Conservation (phyloP, 1,284 basidiomycete species). For the Heimioporus retisporus region DNA sequence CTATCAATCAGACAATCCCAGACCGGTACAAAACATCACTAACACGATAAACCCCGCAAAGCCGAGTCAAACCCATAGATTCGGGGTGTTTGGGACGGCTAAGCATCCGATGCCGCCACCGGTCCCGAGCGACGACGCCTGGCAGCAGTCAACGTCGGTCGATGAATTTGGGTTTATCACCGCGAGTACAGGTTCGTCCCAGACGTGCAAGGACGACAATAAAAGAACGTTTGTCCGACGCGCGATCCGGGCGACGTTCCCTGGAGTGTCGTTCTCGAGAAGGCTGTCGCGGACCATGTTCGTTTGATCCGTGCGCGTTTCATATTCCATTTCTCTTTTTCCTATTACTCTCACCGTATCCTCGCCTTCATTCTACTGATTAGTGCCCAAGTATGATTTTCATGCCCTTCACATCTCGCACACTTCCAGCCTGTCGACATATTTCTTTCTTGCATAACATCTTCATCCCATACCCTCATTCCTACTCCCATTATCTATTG, state of each 20-base stretch:
- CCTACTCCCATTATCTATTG: conserved; percentile 42
- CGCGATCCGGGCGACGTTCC: conserved; percentile 74
- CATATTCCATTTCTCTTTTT: not conserved
- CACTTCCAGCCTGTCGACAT: conserved; percentile 33
- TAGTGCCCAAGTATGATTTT: conserved; percentile 14
- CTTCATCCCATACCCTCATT: conserved; percentile 31
- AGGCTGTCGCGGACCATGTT: conserved; percentile 52
- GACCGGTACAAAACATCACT: conserved; percentile 41
- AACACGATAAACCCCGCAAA: conserved; percentile 34
- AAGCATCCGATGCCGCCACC: conserved; percentile 72
- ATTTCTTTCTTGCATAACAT: conserved; percentile 26
- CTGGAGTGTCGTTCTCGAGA: conserved; percentile 60
- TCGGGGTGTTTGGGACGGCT: conserved; percentile 61
- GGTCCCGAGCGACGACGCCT: conserved; percentile 69
- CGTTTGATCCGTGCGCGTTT: conserved; percentile 24
- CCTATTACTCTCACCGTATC: conserved; percentile 4
- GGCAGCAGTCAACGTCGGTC: conserved; percentile 51
- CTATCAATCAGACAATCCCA: conserved; percentile 73
- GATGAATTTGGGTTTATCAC: conserved; percentile 67
- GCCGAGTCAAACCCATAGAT: conserved; percentile 49
- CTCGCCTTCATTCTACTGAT: conserved; percentile 16
- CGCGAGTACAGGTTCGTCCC: conserved; percentile 36
- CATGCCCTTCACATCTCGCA: conserved; percentile 25
- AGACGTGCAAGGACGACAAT: conserved; percentile 55
- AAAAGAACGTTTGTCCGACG: conserved; percentile 67